phyloP scores from a whole-genome alignment of 345 rosid genomes.

The Populus davidiana region DNA sequence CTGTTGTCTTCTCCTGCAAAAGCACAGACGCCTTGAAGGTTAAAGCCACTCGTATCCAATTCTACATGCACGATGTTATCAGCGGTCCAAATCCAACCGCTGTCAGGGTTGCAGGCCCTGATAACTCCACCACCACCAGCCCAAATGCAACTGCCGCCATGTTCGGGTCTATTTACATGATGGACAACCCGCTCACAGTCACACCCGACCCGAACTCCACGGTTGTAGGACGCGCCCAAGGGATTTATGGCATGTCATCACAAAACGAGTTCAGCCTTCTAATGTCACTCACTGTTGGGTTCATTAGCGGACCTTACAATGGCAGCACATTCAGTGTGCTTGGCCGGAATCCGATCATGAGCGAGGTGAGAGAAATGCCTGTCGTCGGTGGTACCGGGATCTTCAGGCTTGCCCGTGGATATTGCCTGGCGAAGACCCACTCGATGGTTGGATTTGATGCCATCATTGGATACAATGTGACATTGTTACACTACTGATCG shows the following conservation, averaged over 20 bases:
- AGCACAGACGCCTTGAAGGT: neutral
- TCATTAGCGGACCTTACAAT: constrained; percentile 3
- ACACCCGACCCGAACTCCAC: constrained; percentile 5
- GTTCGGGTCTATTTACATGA: neutral
- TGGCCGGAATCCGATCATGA: constrained; percentile 14
- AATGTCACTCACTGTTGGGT: constrained; percentile 5
- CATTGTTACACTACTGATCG: neutral
- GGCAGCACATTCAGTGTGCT: constrained; percentile 9
- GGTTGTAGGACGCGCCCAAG: constrained; percentile 11
- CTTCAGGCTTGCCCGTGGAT: constrained; percentile 14
- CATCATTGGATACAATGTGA: constrained; percentile 8
- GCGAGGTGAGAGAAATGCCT: constrained; percentile 1
- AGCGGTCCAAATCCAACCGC: constrained; percentile 5
- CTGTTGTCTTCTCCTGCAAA: neutral
- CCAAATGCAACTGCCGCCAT: neutral
- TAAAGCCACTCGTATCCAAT: constrained; percentile 2
- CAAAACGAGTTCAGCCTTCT: neutral
- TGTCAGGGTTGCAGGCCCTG: neutral
- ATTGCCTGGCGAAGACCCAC: neutral
- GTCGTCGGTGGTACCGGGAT: constrained; percentile 12
- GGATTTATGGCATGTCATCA: constrained; percentile 7
- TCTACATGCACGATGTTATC: constrained; percentile 12
- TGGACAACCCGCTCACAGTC: constrained; percentile 12
- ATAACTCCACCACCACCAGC: constrained; percentile 1
- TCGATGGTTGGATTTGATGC: neutral